Conservation (phyloP, 495 filamentous ascomycete genomes). For the Zalerion maritima region DNA sequence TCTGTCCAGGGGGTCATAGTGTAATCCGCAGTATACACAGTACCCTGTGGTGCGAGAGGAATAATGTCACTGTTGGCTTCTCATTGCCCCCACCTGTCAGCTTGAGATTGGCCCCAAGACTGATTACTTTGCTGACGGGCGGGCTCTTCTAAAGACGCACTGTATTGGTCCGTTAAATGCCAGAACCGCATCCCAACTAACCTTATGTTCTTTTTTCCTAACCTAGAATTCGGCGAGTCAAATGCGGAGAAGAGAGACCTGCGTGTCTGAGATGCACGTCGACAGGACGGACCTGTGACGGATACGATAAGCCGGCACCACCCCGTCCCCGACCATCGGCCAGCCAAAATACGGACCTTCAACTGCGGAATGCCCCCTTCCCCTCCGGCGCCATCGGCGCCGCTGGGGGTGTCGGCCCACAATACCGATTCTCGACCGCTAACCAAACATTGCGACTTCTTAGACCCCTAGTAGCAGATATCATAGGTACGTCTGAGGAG, state of each 20-base stretch:
- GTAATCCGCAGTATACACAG: too few species aligned
- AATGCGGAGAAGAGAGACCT: conserved; percentile 28
- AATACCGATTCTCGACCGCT: conserved; percentile 19
- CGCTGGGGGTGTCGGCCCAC: conserved; percentile 3
- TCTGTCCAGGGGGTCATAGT: too few species aligned
- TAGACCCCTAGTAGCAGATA: conserved; percentile 20
- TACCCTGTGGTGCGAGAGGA: too few species aligned
- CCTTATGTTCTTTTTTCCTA: too few species aligned
- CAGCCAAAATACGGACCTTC: conserved; percentile 4
- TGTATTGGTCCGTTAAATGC: too few species aligned
- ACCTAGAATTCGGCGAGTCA: conserved; percentile 21
- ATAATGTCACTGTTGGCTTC: too few species aligned
- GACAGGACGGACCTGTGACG: conserved; percentile 27
- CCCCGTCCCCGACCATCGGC: conserved; percentile 8
- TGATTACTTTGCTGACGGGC: too few species aligned
- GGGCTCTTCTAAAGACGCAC: too few species aligned
- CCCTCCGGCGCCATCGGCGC: not conserved
- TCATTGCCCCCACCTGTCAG: too few species aligned
- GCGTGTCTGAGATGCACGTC: conserved; percentile 26
- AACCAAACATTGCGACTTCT: conserved; percentile 19
- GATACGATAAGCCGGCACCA: conserved; percentile 22
- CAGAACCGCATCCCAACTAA: too few species aligned
- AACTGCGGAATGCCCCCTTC: not conserved
- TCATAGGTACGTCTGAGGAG: conserved; percentile 21
- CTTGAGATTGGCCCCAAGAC: too few species aligned